A percentile compares a stretch with the other conserved stretches of the same genome.
Evolutionary conservation across 2,329 filamentous ascomycete genomes (phyloP).

Genomic region (Dothistroma septosporum): DNA sequence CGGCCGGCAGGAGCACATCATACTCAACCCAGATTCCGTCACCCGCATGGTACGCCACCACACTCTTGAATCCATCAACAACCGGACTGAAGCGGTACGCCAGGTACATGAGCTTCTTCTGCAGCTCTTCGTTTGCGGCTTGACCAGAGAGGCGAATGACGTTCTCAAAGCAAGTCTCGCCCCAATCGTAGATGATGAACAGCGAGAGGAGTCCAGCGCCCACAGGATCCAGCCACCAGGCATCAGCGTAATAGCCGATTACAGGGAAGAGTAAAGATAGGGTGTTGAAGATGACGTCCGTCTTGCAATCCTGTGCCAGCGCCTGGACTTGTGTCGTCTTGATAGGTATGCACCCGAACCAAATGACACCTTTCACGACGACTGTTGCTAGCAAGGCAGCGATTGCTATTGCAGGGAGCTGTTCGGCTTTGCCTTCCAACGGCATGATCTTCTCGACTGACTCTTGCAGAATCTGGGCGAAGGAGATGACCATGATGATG

Average conservation of each 20-base stretch:
- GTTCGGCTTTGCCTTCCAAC: constrained; percentile 44
- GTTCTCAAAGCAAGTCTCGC: constrained; percentile 57
- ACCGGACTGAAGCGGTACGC: constrained; percentile 45
- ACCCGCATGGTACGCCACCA: constrained; percentile 56
- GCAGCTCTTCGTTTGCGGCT: constrained; percentile 49
- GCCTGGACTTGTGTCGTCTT: constrained; percentile 63
- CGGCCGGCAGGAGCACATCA: constrained; percentile 55
- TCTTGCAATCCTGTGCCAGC: constrained; percentile 60
- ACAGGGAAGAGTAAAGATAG: constrained; percentile 60
- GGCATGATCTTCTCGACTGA: constrained; percentile 57
- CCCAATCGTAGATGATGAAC: constrained; percentile 68
- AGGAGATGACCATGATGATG: constrained; percentile 61
- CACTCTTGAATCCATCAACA: constrained; percentile 36
- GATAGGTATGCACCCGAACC: constrained; percentile 56
- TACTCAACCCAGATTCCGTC: constrained; percentile 62
- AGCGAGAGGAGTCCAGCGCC: constrained; percentile 61
- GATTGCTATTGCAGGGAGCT: constrained; percentile 52
- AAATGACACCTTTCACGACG: constrained; percentile 57
- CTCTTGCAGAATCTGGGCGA: constrained; percentile 58
- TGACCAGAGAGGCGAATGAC: constrained; percentile 57
- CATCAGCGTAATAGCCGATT: constrained; percentile 53
- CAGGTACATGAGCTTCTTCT: constrained; percentile 57
- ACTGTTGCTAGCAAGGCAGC: constrained; percentile 56
- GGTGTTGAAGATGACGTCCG: constrained; percentile 62
- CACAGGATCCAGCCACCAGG: constrained; percentile 65